Conservation (phyloP, 805 yeast species). For the Candida morakotiae region DNA sequence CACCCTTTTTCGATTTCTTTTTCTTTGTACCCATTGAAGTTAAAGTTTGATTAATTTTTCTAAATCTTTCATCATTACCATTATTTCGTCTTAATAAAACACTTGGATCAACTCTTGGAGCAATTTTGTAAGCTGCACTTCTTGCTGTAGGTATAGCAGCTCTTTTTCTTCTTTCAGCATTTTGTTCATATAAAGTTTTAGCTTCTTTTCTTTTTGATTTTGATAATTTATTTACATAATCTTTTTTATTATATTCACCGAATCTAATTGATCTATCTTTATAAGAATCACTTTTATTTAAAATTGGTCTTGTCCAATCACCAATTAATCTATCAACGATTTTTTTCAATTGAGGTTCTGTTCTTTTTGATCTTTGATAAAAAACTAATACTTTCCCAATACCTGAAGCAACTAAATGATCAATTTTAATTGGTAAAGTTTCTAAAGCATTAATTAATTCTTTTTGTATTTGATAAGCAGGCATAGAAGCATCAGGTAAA, state of each 20-base stretch:
- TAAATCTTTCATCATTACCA: conserved; percentile 73
- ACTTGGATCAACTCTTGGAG: conserved; percentile 70
- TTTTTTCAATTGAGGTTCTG: conserved; percentile 82
- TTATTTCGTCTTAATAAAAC: conserved; percentile 39
- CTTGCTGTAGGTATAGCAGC: conserved; percentile 95
- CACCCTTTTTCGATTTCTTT: conserved; percentile 54
- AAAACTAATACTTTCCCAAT: conserved; percentile 91
- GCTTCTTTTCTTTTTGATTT: conserved; percentile 31
- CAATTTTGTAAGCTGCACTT: conserved; percentile 83
- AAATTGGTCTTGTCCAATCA: conserved; percentile 97
- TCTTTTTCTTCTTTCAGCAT: conserved; percentile 86
- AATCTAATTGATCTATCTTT: conserved; percentile 76
- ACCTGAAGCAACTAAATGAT: conserved; percentile 91
- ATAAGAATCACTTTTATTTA: conserved; percentile 92
- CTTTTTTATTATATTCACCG: conserved; percentile 62
- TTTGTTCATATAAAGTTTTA: conserved; percentile 76
- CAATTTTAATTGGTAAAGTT: conserved; percentile 88
- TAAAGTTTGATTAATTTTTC: conserved; percentile 63
- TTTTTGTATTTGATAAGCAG: conserved; percentile 95
- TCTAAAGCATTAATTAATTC: conserved; percentile 72
- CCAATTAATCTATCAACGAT: conserved; percentile 88
- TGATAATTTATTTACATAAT: conserved; percentile 41
- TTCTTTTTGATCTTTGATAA: conserved; percentile 85
- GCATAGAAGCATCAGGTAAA: conserved; percentile 93
- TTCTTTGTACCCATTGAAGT: conserved; percentile 45